A percentile compares a stretch with the other conserved stretches of the same genome.
These are phyloP conservation scores for Suillus hirtellus DNA, from an alignment of 768 basidiomycete genomes.

Conservation along the genomic window DNA sequence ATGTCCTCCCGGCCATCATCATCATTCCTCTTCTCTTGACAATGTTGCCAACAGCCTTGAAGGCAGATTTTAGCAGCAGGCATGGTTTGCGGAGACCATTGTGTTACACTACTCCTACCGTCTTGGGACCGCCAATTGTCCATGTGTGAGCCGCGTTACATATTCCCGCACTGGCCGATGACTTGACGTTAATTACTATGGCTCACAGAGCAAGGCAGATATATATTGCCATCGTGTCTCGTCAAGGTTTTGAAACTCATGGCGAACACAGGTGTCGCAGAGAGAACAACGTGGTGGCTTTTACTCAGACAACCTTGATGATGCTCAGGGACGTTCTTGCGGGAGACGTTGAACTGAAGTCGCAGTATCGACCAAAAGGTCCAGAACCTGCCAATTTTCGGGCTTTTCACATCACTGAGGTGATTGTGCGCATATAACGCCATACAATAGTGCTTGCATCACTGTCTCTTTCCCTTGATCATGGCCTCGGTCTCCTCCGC, in stretches of 20 bases:
- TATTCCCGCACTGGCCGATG: background rate
- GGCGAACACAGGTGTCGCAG: conserved; percentile 15
- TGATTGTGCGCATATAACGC: background rate
- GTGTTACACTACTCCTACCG: conserved; percentile 11
- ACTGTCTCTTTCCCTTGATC: conserved; percentile 27
- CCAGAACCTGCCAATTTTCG: background rate
- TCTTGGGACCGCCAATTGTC: conserved; percentile 5
- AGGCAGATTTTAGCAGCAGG: no score
- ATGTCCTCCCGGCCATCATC: no score
- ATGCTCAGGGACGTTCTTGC: conserved; percentile 18
- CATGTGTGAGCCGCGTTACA: conserved; percentile 13
- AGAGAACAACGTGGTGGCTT: conserved; percentile 23
- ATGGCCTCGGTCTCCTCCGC: conserved; percentile 65
- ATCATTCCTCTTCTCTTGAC: no score
- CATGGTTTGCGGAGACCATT: no score
- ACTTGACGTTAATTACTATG: background rate
- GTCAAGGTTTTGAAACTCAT: conserved; percentile 14
- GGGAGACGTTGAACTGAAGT: conserved; percentile 14
- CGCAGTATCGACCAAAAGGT: background rate
- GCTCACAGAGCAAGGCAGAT: conserved; percentile 15
- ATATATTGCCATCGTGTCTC: conserved; percentile 14
- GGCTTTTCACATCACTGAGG: background rate
- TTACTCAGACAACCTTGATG: conserved; percentile 17
- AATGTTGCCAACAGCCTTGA: no score
- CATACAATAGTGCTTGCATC: background rate